Evolutionary conservation across 768 basidiomycete species (phyloP).

Genomic region (Mycena rosella): DNA sequence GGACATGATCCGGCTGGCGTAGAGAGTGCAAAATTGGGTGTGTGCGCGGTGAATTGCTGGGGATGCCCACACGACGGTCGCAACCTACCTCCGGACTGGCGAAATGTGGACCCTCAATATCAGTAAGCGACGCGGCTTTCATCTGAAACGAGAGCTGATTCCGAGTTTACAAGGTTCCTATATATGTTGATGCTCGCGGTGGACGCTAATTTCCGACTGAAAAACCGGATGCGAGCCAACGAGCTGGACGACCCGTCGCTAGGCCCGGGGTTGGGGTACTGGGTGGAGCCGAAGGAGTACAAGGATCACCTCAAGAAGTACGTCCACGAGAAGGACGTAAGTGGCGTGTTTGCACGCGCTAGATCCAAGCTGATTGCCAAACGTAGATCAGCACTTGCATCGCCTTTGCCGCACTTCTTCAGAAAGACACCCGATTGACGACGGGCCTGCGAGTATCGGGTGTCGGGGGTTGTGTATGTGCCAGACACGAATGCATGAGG

Average conservation of each 20-base stretch:
- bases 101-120: conserved; percentile 3
- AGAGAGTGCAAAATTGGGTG: conserved; percentile 13
- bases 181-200: conserved; percentile 39
- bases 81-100: conserved; percentile 38
- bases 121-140: neutral
- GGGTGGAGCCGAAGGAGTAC: neutral
- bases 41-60: conserved; percentile 35
- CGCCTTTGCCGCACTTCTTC: no score
- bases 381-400: neutral
- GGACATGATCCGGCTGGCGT: conserved; percentile 23
- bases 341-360: neutral
- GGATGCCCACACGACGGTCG: conserved; percentile 36
- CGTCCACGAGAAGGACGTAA: conserved; percentile 17
- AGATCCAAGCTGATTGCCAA: neutral
- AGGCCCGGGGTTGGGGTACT: conserved; percentile 27
- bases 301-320: conserved; percentile 14
- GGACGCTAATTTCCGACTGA: conserved; percentile 45
- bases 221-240: conserved; percentile 26
- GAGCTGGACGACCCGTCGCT: conserved; percentile 23
- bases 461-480: neutral
- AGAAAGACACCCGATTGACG: neutral
- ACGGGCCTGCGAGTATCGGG: neutral
- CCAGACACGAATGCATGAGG: conserved; percentile 26
- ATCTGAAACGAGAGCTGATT: neutral
- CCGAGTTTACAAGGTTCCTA: conserved; percentile 30